phyloP scores from a whole-genome alignment of 331 rosid species.

The Telfairia occidentalis region DNA sequence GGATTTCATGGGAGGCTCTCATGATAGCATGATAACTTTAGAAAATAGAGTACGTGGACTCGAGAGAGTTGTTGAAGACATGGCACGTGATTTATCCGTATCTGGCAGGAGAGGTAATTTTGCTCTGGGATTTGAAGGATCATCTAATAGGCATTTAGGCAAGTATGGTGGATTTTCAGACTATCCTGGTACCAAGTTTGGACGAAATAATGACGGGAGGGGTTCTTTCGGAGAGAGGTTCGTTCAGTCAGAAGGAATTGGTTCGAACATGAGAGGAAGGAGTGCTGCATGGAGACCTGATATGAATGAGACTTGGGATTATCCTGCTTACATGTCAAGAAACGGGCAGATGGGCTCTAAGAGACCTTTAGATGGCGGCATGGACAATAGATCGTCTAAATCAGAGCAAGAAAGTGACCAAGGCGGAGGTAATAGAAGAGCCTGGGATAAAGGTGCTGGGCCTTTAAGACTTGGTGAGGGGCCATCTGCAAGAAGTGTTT shows the following conservation, averaged over 20 bases:
- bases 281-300: conserved; percentile 83
- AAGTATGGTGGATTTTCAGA: conserved; percentile 76
- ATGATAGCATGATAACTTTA: conserved; percentile 84
- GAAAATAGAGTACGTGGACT: conserved; percentile 96
- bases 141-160: conserved; percentile 52
- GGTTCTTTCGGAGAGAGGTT: conserved; percentile 54
- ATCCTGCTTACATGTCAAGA: conserved; percentile 60
- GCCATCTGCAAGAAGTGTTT: conserved; percentile 98
- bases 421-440: conserved; percentile 68
- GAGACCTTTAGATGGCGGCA: conserved; percentile 55
- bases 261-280: conserved; percentile 63
- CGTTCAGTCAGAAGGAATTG: conserved; percentile 63
- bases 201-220: conserved; percentile 74
- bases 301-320: conserved; percentile 64
- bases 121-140: conserved; percentile 64
- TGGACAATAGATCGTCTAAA: conserved; percentile 74
- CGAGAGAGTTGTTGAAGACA: conserved; percentile 93
- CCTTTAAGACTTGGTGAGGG: conserved; percentile 87
- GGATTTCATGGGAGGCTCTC: conserved; percentile 99
- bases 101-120: conserved; percentile 78
- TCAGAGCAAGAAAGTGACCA: conserved; percentile 70
- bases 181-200: conserved; percentile 56
- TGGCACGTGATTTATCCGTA: conserved; percentile 81
- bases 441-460: conserved; percentile 79
- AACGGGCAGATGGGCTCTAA: conserved; percentile 65